Base-by-base conservation (phyloP, 2,329 filamentous ascomycete species). In the Phialocephala subalpina region DNA sequence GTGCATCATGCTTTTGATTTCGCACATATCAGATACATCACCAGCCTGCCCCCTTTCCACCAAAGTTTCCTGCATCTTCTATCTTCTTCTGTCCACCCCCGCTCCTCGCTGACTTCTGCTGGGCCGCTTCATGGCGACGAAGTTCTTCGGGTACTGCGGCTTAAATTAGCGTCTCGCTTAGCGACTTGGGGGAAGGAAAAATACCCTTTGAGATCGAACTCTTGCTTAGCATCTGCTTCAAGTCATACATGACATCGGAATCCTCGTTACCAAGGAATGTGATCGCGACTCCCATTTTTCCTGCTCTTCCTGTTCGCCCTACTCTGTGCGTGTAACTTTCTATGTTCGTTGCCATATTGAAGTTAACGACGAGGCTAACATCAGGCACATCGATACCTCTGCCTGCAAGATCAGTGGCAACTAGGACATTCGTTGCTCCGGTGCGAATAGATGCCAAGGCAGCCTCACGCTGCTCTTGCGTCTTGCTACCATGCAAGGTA, bases 301-400 rank as follows among this genome's bases (percentile, higher is more conserved):
- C 96, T 1, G 96, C 96, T 89, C 96, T 92, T 84, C 96, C 96
- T 1, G 96, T 99, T 82, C 96, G 91, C 79, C 96, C 96, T 75
- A 99, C 92, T 82, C 96, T 90, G 84, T 99, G 96, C 2, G 95
- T 98, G 78, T 99, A 99, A 76, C 88, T 91, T 81, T 99, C 96
- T 72, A 99, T 98, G 72, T 85, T 93, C 14, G 82, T 89, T 0
- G 96, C 92, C 96, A 99, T 98, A 84, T 98, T 99, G 87, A 98
- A 99, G 83, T 99, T 99, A 78, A 99, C 86, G 64, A 99, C 96
- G 67, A 99, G 86, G 68, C 88, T 92, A 47, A 99, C 96, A 76
- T 98, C 96, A 0, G 92, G 90, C 3, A 99, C 94, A 80, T 99
- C 96, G 78, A 99, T 97, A 93, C 96, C 96, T 83, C 96, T 90